Conservation (phyloP, 1,284 basidiomycete species). For the Fomitopsis schrenkii region DNA sequence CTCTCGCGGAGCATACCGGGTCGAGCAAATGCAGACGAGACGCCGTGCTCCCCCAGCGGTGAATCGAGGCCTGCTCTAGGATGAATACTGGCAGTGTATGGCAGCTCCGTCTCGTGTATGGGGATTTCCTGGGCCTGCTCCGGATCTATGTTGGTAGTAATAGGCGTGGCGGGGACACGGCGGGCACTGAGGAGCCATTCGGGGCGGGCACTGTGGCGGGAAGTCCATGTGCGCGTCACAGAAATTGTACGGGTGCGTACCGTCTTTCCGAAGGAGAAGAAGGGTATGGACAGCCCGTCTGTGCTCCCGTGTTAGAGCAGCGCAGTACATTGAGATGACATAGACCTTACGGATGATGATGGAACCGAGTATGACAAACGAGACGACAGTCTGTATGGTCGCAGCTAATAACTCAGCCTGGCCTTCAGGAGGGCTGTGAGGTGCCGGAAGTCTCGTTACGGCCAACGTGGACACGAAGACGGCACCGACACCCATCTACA, state of each 20-base stretch:
- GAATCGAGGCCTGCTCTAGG: no score
- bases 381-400: constrained; percentile 74
- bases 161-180: constrained; percentile 19
- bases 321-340: background rate
- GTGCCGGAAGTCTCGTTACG: constrained; percentile 58
- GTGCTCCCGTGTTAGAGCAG: background rate
- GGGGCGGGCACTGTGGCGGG: constrained; percentile 24
- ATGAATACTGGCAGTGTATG: background rate
- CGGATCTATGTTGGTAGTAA: constrained; percentile 6
- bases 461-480: constrained; percentile 85
- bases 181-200: constrained; percentile 50
- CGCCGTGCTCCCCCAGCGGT: background rate
- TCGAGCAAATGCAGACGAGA: background rate
- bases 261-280: constrained; percentile 71
- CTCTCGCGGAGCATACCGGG: background rate
- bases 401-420: constrained; percentile 71
- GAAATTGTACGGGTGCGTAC: constrained; percentile 55
- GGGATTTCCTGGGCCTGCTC: constrained; percentile 2
- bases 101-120: background rate
- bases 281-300: constrained; percentile 88
- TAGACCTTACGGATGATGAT: constrained; percentile 67
- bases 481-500: constrained; percentile 77
- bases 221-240: constrained; percentile 28
- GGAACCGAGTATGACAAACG: constrained; percentile 81
- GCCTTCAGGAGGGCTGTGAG: constrained; percentile 51